Base-by-base conservation (phyloP, 371 early-diverging fungal genomes). In the Mortierella sp. region DNA sequence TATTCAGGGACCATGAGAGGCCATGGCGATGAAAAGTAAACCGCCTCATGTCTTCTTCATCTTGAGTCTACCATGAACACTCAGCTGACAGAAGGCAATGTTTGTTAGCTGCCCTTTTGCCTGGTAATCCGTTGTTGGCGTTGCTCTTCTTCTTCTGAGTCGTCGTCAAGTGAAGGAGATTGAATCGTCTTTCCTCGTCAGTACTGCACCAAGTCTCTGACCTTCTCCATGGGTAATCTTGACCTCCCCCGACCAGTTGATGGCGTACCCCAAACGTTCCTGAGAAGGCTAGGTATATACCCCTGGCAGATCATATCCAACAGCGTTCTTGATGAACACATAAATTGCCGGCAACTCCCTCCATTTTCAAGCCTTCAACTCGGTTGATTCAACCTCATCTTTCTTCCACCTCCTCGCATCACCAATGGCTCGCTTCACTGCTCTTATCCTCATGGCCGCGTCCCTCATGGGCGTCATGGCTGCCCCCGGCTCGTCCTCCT, bases 401-500 rank as follows among this genome's bases (percentile, higher is more conserved):
- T 31, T 9, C 71, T 43, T 53, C 51, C 64, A 34, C 24, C n/a
- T 11, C 37, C 46, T 26, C 26, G 8, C 46, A 34, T 19, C 46
- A 21, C 28, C 37, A 50, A 84, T 81, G 81, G 26, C 85, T 69
- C 85, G 64, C 69, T 64, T 84, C 57, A 44, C 57, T 51, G 64
- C 85, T 21, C 50, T 81, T 43, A 61, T 71, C 40, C 26, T 84
- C 31, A 11, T 81, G 57, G 57, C 74, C 24, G 72, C 78, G 43
- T 75, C 74, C 24, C 54, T 84, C 40, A 28, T 80, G 51, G 51
- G 78, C 26, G 75, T 69, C 72, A 26, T 80, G 54, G 73, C 78
- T 34, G 72, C 81, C 1, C 81, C 81, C 64, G n/a, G 43, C 69
- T 6, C 69, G 54, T 31, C 74, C 54, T 31, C 74, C 54, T 21